Base-by-base conservation (phyloP, 768 basidiomycete species). In the Boletus insuetus region DNA sequence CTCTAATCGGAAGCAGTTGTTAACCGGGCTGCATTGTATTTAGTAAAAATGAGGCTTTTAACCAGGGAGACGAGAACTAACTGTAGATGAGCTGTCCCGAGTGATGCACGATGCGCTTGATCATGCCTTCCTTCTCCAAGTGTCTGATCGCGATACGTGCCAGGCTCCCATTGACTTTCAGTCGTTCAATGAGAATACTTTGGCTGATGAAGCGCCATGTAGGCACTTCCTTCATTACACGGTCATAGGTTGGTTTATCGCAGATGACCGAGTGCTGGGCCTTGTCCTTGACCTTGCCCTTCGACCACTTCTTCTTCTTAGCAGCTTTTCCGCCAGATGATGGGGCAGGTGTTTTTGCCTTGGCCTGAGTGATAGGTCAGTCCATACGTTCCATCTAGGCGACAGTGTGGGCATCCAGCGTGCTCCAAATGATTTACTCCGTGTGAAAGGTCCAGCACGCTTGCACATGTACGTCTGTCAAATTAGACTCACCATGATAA, bases 271-370 rank as follows among this genome's bases (percentile, higher is more conserved):
- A 83, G 84, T 98, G 95, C 71, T 91, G 87, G 69, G 96, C 93
- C 87, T 98, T 99, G 81, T 99, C 97, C 89, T 99, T 99, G 76
- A 99, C 97, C 80, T 98, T 98, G 74, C 97, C 97, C 84, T 98
- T 98, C 66, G 93, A 97, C 95, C 95, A 98, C 85, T 98, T 98
- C 92, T 98, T 98, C 85, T 98, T 98, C 85, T 98, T 98, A 60
- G 91, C 92, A 69, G 89, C 77, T 75, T 94, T 94, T 72, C 90
- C 88, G 63, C 89, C 87, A 61, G 83, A 76, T 47, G 85, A 79
- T 58, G 79, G 70, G 56, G 81, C 77, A 56, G 87, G 75, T 62
- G 91, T 76, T 69, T 86, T 79, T 79, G 87, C 86, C 82, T 90
- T 91, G 71, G 89, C 86, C 82, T 87, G 82, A 75, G 49, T 53